Evolutionary conservation across 495 filamentous ascomycete genomes (phyloP).

Genomic region (Cladorrhinum samala): DNA sequence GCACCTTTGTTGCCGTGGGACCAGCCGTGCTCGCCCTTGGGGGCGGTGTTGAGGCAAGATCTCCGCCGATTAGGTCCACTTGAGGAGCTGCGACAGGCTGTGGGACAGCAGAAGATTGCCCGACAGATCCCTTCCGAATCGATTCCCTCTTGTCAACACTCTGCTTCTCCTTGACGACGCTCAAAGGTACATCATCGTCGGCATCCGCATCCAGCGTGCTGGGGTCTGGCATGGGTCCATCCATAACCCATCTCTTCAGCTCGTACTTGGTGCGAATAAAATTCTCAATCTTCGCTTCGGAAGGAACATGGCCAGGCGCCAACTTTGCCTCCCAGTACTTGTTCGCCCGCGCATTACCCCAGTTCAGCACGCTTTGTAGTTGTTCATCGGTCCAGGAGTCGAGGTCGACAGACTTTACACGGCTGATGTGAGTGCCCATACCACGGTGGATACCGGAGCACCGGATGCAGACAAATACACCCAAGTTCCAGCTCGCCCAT

Average conservation of each 20-base stretch:
- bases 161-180: constrained; percentile 54
- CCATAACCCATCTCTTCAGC: constrained; percentile 97
- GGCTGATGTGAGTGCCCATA: constrained; percentile 97
- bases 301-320: constrained; percentile 84
- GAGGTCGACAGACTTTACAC: constrained; percentile 95
- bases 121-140: constrained; percentile 36
- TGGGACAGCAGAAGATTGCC: constrained; percentile 26
- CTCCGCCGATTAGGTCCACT: constrained; percentile 46
- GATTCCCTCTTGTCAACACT: constrained; percentile 44
- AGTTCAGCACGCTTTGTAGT: constrained; percentile 80
- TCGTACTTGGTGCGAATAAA: constrained; percentile 99
- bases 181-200: constrained; percentile 71
- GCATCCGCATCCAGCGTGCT: constrained; percentile 73
- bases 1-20: constrained; percentile 61
- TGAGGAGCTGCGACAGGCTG: constrained; percentile 29
- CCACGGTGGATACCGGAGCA: constrained; percentile 97
- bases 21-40: constrained; percentile 50
- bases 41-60: constrained; percentile 31
- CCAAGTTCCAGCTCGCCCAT: constrained; percentile 98
- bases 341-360: constrained; percentile 94
- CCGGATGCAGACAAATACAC: constrained; percentile 93
- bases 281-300: constrained; percentile 98
- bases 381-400: constrained; percentile 99
- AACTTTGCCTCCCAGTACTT: constrained; percentile 99
- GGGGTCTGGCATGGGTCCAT: constrained; percentile 88